phyloP scores from a whole-genome alignment of 768 basidiomycete species.

The Termitomyces sp. region DNA sequence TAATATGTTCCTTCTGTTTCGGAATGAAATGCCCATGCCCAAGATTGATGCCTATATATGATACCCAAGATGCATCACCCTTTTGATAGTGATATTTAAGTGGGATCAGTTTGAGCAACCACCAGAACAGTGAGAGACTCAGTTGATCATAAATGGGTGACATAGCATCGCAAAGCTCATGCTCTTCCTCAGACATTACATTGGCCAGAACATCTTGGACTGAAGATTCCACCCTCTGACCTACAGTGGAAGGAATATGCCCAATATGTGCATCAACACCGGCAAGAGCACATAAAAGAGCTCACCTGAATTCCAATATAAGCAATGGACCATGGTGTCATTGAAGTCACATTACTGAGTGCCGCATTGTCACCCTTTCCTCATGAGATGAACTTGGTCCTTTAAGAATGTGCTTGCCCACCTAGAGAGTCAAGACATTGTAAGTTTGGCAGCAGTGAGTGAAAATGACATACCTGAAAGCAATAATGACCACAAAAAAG shows the following conservation, averaged over 20 bases:
- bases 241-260: conserved; percentile 7
- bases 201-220: not conserved
- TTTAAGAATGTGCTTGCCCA: no score
- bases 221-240: not conserved
- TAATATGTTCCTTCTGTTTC: conserved; percentile 31
- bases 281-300: no score
- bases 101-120: conserved; percentile 57
- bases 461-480: not conserved
- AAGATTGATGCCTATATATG: conserved; percentile 27
- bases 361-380: no score
- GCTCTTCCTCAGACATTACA: conserved; percentile 41
- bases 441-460: no score
- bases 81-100: conserved; percentile 33
- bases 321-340: no score
- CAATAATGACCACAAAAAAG: conserved; percentile 4
- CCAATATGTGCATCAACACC: conserved; percentile 16
- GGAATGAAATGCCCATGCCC: conserved; percentile 39
- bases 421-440: no score
- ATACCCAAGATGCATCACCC: conserved; percentile 26
- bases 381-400: no score
- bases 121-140: conserved; percentile 40
- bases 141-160: conserved; percentile 53
- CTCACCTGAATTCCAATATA: no score
- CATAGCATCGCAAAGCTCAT: conserved; percentile 49
- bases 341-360: no score